These are phyloP conservation scores for Gracilariopsis chorda DNA, from an alignment of 23 red algal species.

Conservation along the genomic window DNA sequence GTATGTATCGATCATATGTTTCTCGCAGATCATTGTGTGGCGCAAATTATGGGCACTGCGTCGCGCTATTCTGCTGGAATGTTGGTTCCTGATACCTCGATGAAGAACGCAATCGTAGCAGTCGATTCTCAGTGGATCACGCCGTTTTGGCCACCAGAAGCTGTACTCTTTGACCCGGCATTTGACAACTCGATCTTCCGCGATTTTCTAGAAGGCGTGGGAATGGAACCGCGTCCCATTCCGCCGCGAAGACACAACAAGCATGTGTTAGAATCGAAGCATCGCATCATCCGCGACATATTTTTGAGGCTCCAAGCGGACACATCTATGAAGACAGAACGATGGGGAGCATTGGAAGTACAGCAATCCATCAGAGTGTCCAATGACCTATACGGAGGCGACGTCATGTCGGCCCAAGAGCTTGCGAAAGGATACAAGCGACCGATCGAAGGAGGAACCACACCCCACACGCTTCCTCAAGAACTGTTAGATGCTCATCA, in stretches of 20 bases:
- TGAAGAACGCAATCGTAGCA: background rate
- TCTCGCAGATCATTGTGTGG: background rate
- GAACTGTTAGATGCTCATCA: background rate
- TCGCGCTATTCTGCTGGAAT: background rate
- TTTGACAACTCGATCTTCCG: background rate
- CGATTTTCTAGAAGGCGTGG: background rate
- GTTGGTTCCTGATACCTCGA: background rate
- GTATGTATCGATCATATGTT: conserved; percentile 34
- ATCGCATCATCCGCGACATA: background rate
- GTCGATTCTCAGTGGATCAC: conserved; percentile 11
- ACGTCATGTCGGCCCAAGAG: background rate
- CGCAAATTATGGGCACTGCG: conserved; percentile 3
- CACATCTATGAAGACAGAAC: background rate
- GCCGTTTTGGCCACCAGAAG: background rate
- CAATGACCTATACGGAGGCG: conserved; percentile 9
- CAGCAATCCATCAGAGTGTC: background rate
- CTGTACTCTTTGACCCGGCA: conserved; percentile 30
- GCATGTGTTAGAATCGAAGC: conserved; percentile 19
- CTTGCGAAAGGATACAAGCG: conserved; percentile 12
- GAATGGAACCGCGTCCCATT: background rate
- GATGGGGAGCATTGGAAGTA: background rate
- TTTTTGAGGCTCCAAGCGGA: background rate
- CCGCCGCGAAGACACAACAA: conserved; percentile 20
- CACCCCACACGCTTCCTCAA: background rate
- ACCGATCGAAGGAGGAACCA: background rate